A percentile compares a stretch with the other conserved stretches of the same genome.
phyloP scores from a whole-genome alignment of 768 basidiomycete species.

The Boletus edulis region DNA sequence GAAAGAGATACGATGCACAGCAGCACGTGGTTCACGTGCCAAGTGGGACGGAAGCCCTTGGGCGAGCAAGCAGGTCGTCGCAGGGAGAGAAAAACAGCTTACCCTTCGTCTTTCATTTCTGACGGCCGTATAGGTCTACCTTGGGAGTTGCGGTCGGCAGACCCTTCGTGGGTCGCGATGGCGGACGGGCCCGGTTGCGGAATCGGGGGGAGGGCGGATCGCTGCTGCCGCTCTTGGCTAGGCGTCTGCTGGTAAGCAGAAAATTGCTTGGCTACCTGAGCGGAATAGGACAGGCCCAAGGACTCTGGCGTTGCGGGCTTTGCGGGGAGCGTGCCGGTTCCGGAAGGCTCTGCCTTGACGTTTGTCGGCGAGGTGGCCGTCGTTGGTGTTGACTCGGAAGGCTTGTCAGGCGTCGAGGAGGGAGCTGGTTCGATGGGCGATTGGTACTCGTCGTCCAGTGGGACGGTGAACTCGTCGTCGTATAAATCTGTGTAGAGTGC shows the following conservation, averaged over 20 bases:
- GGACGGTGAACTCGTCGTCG: constrained; percentile 41
- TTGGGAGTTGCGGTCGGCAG: constrained; percentile 33
- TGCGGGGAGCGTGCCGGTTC: constrained; percentile 24
- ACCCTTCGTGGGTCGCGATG: constrained; percentile 37
- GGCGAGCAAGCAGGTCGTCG: constrained; percentile 15
- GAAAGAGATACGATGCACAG: not conserved
- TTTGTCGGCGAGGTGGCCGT: constrained; percentile 15
- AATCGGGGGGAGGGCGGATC: constrained; percentile 25
- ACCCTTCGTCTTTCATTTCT: constrained; percentile 84
- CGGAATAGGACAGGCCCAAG: constrained; percentile 52
- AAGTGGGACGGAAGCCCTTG: not conserved
- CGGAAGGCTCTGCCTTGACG: constrained; percentile 23
- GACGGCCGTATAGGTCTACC: constrained; percentile 60
- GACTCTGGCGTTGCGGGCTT: constrained; percentile 26
- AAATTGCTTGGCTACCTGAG: constrained; percentile 65
- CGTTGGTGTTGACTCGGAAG: constrained; percentile 15
- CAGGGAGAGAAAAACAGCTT: constrained; percentile 38
- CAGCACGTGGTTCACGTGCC: not conserved
- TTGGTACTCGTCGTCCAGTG: constrained; percentile 31
- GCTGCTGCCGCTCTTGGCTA: constrained; percentile 59
- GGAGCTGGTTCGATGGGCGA: constrained; percentile 26
- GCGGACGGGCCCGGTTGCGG: constrained; percentile 27
- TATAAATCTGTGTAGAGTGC: constrained; percentile 45
- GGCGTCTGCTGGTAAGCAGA: constrained; percentile 63
- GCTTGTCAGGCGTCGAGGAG: constrained; percentile 18